Evolutionary conservation across 192 early-diverging fungal genomes (phyloP).

Genomic region (Gonapodya sp.): DNA sequence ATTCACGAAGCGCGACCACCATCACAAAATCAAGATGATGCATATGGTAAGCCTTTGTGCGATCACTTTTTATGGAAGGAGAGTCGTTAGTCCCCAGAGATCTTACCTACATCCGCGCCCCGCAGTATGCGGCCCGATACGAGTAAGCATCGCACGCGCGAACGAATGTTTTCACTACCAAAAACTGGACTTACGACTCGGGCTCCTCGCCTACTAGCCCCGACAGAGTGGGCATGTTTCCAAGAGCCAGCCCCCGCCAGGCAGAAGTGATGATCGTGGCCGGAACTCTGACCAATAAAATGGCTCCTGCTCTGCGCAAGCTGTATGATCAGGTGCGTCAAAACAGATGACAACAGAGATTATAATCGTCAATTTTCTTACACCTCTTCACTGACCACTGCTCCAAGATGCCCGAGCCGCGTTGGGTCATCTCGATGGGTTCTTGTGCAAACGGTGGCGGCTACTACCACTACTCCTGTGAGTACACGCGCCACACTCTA

Average conservation of each 20-base stretch:
- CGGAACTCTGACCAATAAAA: slow-evolving; percentile 97
- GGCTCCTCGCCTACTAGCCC: neutral
- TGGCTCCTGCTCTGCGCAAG: slow-evolving; percentile 81
- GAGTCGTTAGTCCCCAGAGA: neutral
- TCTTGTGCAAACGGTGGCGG: slow-evolving; percentile 56
- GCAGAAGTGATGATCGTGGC: slow-evolving; percentile 99
- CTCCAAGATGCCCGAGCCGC: slow-evolving; percentile 83
- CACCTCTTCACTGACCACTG: neutral
- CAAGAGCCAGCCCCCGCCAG: slow-evolving; percentile 89
- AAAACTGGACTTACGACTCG: too few species aligned
- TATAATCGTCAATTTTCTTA: too few species aligned
- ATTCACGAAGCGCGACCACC: too few species aligned
- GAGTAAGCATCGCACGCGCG: neutral
- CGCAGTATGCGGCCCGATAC: neutral
- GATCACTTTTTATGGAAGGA: neutral
- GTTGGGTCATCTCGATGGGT: slow-evolving; percentile 99
- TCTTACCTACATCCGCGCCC: neutral
- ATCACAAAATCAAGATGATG: too few species aligned
- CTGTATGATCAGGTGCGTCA: slow-evolving; percentile 67
- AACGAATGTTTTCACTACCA: too few species aligned
- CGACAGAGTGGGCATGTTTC: neutral
- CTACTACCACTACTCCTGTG: slow-evolving; percentile 96
- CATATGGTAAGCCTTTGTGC: neutral
- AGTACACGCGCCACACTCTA: slow-evolving; percentile 25
- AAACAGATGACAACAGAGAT: too few species aligned